Evolutionary conservation across 1,284 basidiomycete species (phyloP), one percentile per base, ranked within the genome.

Genomic region (Papiliotrema nemorosa): DNA sequence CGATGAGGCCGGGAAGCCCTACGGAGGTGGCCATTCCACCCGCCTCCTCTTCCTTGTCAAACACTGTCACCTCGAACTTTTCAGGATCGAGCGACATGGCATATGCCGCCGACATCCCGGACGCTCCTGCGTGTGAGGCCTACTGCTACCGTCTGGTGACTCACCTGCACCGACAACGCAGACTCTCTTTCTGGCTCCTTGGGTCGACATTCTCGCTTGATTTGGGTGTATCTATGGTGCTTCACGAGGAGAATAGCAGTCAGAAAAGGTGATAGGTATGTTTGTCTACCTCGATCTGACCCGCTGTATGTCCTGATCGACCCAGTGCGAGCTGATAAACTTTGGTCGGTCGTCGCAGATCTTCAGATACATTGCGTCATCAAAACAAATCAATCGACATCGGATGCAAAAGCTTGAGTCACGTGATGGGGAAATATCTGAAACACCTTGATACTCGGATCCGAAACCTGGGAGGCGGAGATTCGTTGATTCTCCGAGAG

Each of bases 1-100:
- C n/a, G 7, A 12, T 27, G 34, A 24, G 5, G 31, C 34, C 3
- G 10, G 4, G 13, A 12, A 22, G 29, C n/a, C 36, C 21, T 6
- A 47, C 45, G 35, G 45, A 47, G 13, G 45, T 47, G 14, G 45
- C 45, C 45, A 47, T 47, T 27, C 45, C 45, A 18, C 45, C 45
- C n/a, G 45, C 45, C 26, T 47, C 45, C n/a, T 22, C 20, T 35
- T 47, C 45, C 36, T 47, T 47, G 45, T 47, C 45, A 24, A 47
- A 39, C 4, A 47, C 45, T 7, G 45, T 47, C 34, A 47, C 45
- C 18, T 47, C 35, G 25, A 47, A 47, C 20, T 39, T 26, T 24
- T 47, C 45, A 13, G 45, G 45, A 18, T 47, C 21, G 7, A 26
- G 24, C 14, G 45, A 47, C 36, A 47, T 22, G 20, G 45, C 34